Evolutionary conservation across 139 green algal species (phyloP), one percentile per base, ranked within the genome.

Genomic region (Chlamydomonas incerta): DNA sequence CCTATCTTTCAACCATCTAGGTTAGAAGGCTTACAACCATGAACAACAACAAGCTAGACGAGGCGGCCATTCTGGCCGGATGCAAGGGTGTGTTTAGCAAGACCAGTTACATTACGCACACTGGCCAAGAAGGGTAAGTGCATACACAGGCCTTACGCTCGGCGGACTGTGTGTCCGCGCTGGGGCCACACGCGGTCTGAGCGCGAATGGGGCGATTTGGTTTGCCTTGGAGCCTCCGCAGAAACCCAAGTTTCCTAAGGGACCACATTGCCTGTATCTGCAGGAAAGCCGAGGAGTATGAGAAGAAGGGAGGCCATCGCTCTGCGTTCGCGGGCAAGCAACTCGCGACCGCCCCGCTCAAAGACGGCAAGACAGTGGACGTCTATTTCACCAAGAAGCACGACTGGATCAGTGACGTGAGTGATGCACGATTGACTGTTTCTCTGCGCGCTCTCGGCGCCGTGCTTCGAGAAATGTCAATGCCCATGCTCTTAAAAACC

Each of bases 301-400:
- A 68, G 6, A 86, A 91, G 28, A 95, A 94, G 77, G 65, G 46
- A 5, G 47, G 69, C 6, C 52, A 89, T 14, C 87, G 93, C 13
- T 85, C 93, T 0, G 75, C 84, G 23, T 96, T 88, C 72, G 60
- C 73, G 26, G 94, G 92, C 18, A 97, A 96, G 79, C 94, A 97
- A 74, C 88, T 96, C 41, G 62, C 68, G 33, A 94, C 87, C 10
- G 66, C 73, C 0, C 74, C 92, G 34, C 88, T 90, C 2, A 94
- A 92, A 63, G 82, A 90, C 3, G 92, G 94, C 37, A 90, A 91
- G 41, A 95, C 91, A 0, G 87, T 90, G 4, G 93, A 96, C 31
- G 90, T 90, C 0, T 96, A 95, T 55, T 97, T 98, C 72, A 91
- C 95, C 58, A 96, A 96, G 87, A 94, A 94, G 80, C 94, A 95